phyloP scores from a whole-genome alignment of 2,329 filamentous ascomycete genomes.

The Dothistroma septosporum region DNA sequence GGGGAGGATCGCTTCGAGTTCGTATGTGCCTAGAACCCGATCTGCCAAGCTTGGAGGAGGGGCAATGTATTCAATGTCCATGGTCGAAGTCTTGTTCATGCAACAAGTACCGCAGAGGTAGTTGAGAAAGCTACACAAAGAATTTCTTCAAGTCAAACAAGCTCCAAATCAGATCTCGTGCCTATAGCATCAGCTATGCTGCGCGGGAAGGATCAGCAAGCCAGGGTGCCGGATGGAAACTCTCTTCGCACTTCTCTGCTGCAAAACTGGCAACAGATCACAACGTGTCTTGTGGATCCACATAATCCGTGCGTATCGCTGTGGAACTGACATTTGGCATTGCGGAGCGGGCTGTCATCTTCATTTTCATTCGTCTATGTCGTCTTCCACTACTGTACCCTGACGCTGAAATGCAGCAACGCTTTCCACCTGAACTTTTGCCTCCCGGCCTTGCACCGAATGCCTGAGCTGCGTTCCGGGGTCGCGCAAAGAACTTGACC shows the following conservation, averaged over 20 bases:
- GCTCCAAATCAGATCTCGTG: too few species aligned
- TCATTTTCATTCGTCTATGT: not conserved
- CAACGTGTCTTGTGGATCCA: not conserved
- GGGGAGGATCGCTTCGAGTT: not conserved
- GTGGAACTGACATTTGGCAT: not conserved
- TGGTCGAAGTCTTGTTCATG: not conserved
- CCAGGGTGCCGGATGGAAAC: too few species aligned
- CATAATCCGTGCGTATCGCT: not conserved
- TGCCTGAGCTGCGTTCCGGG: not conserved
- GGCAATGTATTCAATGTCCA: too few species aligned
- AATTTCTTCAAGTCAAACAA: too few species aligned
- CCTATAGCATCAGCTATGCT: not conserved
- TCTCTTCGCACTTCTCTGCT: not conserved
- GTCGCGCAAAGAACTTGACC: not conserved
- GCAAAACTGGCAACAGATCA: not conserved
- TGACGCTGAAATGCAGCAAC: constrained; percentile 1
- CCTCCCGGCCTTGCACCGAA: not conserved
- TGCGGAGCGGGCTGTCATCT: not conserved
- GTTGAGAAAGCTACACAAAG: too few species aligned
- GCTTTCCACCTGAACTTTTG: not conserved
- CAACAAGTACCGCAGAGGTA: too few species aligned
- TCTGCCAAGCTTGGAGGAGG: not conserved
- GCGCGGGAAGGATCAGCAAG: not conserved
- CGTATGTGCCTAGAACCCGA: not conserved
- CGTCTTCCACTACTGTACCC: not conserved